Percentiles rank a stretch among this genome's conserved stretches.
phyloP scores from a whole-genome alignment of 805 yeast genomes.

The Candida saitoana region DNA sequence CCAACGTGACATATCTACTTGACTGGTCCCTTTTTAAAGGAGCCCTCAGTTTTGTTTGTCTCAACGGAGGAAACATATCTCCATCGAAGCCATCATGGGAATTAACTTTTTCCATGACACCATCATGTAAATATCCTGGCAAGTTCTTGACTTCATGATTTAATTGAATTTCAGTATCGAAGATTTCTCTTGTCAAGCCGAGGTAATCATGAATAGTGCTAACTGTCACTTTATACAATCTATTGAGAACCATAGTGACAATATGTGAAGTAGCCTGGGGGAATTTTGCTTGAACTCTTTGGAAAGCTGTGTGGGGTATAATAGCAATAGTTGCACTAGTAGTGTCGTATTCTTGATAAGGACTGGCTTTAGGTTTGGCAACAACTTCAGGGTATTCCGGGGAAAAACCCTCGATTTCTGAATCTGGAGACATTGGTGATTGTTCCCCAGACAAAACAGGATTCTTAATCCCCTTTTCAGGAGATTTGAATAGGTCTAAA shows the following conservation, averaged over 20 bases:
- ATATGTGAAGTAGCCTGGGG: constrained; percentile 92
- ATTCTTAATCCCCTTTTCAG: neutral
- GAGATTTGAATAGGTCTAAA: constrained; percentile 56
- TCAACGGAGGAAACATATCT: neutral
- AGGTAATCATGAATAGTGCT: constrained; percentile 85
- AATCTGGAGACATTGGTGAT: constrained; percentile 1
- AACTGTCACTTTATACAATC: constrained; percentile 85
- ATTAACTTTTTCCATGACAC: constrained; percentile 39
- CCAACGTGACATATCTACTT: constrained; percentile 40
- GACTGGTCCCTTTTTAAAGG: constrained; percentile 18
- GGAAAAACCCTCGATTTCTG: neutral
- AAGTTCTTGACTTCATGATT: constrained; percentile 42
- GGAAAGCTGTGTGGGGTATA: constrained; percentile 82
- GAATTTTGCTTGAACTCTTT: constrained; percentile 62
- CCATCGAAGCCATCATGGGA: neutral
- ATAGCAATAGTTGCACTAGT: constrained; percentile 79
- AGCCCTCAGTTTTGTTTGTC: neutral
- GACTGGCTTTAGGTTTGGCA: constrained; percentile 57
- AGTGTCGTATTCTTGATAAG: constrained; percentile 7
- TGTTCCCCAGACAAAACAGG: neutral
- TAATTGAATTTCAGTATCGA: constrained; percentile 66
- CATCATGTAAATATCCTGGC: constrained; percentile 63
- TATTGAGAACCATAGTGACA: constrained; percentile 84
- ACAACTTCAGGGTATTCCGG: constrained; percentile 41
- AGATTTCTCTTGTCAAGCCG: constrained; percentile 77